These are phyloP conservation scores for Aspergillus sp. DNA, from an alignment of 2,329 filamentous ascomycete species.

Conservation along the genomic window DNA sequence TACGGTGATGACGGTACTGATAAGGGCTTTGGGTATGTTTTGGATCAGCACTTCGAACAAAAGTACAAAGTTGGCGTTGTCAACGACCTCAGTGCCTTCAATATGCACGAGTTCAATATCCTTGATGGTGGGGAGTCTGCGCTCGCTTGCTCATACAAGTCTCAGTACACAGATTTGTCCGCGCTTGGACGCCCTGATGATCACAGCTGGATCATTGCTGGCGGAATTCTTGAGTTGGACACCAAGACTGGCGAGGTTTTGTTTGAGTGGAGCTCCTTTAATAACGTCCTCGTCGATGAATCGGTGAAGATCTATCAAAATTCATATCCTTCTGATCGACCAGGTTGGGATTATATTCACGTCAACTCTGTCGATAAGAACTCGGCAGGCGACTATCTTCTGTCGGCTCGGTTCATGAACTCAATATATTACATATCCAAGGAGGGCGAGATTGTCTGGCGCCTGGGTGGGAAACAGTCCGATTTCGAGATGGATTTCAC, in stretches of 20 bases:
- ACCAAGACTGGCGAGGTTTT: slow-evolving; percentile 34
- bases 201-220: slow-evolving; percentile 30
- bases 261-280: slow-evolving; percentile 38
- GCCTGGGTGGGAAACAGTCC: slow-evolving; percentile 35
- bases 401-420: slow-evolving; percentile 41
- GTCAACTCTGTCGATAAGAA: slow-evolving; percentile 44
- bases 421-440: slow-evolving; percentile 40
- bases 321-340: slow-evolving; percentile 10
- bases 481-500: slow-evolving; percentile 34
- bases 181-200: slow-evolving; percentile 34
- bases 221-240: slow-evolving; percentile 41
- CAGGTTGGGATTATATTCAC: slow-evolving; percentile 39
- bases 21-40: slow-evolving; percentile 49
- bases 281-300: slow-evolving; percentile 33
- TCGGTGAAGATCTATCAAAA: slow-evolving; percentile 25
- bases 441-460: slow-evolving; percentile 40
- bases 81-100: slow-evolving; percentile 31
- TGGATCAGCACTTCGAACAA: slow-evolving; percentile 48
- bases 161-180: slow-evolving; percentile 22
- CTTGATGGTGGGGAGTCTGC: slow-evolving; percentile 36
- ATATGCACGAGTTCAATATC: slow-evolving; percentile 45
- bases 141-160: slow-evolving; percentile 29
- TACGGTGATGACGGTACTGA: slow-evolving; percentile 34
- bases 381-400: slow-evolving; percentile 38
- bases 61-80: slow-evolving; percentile 36